Conservation (phyloP, 345 rosid genomes). For the Rhodomyrtus tomentosa region DNA sequence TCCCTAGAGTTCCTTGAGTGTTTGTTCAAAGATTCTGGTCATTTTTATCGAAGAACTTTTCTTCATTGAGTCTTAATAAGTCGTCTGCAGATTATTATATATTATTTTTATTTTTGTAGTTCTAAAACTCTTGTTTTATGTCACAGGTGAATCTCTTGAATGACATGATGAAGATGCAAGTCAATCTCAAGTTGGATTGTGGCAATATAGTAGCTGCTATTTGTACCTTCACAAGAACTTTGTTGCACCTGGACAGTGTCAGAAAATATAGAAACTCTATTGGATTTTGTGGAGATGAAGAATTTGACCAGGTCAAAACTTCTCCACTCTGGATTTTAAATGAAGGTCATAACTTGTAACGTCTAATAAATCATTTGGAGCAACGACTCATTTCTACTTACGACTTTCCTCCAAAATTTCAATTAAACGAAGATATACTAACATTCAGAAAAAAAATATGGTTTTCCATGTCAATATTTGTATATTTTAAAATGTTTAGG, state of each 20-base stretch:
- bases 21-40: background rate
- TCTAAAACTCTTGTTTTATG: background rate
- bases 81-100: background rate
- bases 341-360: background rate
- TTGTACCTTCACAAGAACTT: constrained; percentile 30
- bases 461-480: background rate
- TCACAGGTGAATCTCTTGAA: constrained; percentile 47
- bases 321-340: background rate
- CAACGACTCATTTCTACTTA: background rate
- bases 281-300: constrained; percentile 22
- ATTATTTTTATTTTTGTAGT: background rate
- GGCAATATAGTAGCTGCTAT: constrained; percentile 40
- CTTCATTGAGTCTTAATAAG: background rate
- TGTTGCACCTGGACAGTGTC: constrained; percentile 17
- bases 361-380: background rate
- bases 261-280: constrained; percentile 13
- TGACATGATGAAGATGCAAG: constrained; percentile 37
- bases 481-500: background rate
- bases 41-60: background rate
- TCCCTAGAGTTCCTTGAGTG: background rate
- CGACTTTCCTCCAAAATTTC: background rate
- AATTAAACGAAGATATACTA: background rate
- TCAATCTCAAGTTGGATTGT: constrained; percentile 55
- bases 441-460: background rate
- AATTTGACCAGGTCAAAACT: constrained; percentile 44